Percentiles rank a stretch among this genome's conserved stretches.
phyloP scores from a whole-genome alignment of 495 filamentous ascomycete genomes.

The Chaetomium fimeti region DNA sequence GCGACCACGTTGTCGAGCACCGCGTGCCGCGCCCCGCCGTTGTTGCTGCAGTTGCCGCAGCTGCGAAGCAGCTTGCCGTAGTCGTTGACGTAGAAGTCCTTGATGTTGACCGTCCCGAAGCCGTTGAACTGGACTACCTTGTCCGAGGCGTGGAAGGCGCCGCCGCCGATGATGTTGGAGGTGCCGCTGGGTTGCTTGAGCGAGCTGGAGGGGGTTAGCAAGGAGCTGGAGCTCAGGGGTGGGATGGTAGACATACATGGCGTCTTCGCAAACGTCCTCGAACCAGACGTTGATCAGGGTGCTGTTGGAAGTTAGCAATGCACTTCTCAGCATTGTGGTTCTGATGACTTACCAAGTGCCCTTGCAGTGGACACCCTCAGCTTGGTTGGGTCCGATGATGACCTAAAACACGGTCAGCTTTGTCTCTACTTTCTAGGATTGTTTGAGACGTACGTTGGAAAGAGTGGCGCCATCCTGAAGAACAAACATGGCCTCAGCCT shows the following conservation, averaged over 20 bases:
- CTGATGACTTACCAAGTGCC: slow-evolving; percentile 38
- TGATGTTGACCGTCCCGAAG: slow-evolving; percentile 44
- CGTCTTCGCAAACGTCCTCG: slow-evolving; percentile 52
- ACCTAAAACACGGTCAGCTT: slow-evolving; percentile 8
- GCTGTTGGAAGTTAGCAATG: slow-evolving; percentile 1
- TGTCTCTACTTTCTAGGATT: no score
- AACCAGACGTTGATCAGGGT: slow-evolving; percentile 42
- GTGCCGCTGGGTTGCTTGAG: slow-evolving; percentile 32
- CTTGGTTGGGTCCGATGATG: slow-evolving; percentile 54
- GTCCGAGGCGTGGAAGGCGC: slow-evolving; percentile 56
- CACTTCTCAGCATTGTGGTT: no score
- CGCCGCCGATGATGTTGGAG: slow-evolving; percentile 55
- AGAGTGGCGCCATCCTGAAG: slow-evolving; percentile 51
- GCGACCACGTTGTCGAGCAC: slow-evolving; percentile 52
- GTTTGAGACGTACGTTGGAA: slow-evolving; percentile 39
- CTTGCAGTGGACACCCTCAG: slow-evolving; percentile 54
- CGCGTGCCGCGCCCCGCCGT: slow-evolving; percentile 45
- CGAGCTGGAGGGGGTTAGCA: slow-evolving; percentile 21
- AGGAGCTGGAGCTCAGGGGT: neutral
- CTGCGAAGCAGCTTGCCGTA: slow-evolving; percentile 56
- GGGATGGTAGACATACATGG: slow-evolving; percentile 27
- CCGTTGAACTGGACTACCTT: slow-evolving; percentile 39
- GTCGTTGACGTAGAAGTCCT: slow-evolving; percentile 52
- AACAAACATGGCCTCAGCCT: slow-evolving; percentile 52
- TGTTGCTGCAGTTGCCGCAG: slow-evolving; percentile 55